These are phyloP conservation scores for Linum usitatissimum DNA, from an alignment of 345 rosid species.

Conservation along the genomic window DNA sequence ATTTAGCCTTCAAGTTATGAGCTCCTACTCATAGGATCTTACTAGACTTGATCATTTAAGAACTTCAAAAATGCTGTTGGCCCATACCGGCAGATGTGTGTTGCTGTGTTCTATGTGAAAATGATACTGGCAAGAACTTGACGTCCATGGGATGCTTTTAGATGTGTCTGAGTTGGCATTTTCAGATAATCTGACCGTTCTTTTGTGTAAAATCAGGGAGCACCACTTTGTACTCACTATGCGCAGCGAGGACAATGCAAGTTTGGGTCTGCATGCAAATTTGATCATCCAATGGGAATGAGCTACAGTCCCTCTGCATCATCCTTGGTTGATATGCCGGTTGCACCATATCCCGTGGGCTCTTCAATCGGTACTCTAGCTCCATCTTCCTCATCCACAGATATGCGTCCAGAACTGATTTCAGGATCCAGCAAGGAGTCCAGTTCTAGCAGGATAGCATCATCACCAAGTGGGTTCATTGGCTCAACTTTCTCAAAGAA, in stretches of 20 bases:
- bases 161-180: background rate
- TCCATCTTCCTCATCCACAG: constrained; percentile 62
- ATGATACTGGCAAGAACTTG: background rate
- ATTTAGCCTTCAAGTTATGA: background rate
- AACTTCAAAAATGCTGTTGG: background rate
- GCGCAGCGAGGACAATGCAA: constrained; percentile 56
- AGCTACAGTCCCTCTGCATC: constrained; percentile 75
- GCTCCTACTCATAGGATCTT: background rate
- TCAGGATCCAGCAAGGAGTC: constrained; percentile 42
- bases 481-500: constrained; percentile 31
- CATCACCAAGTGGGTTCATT: constrained; percentile 35
- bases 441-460: constrained; percentile 37
- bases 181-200: constrained; percentile 4
- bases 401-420: constrained; percentile 42
- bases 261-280: constrained; percentile 66
- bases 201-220: constrained; percentile 36
- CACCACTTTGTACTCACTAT: constrained; percentile 50
- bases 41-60: background rate
- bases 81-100: background rate
- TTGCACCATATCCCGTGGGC: constrained; percentile 63
- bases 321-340: constrained; percentile 66
- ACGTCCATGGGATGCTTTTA: background rate
- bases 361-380: constrained; percentile 52
- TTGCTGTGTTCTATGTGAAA: background rate
- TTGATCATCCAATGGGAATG: constrained; percentile 57